Evolutionary conservation across 495 filamentous ascomycete genomes (phyloP).

Genomic region (Aspergillus heteromorphus): DNA sequence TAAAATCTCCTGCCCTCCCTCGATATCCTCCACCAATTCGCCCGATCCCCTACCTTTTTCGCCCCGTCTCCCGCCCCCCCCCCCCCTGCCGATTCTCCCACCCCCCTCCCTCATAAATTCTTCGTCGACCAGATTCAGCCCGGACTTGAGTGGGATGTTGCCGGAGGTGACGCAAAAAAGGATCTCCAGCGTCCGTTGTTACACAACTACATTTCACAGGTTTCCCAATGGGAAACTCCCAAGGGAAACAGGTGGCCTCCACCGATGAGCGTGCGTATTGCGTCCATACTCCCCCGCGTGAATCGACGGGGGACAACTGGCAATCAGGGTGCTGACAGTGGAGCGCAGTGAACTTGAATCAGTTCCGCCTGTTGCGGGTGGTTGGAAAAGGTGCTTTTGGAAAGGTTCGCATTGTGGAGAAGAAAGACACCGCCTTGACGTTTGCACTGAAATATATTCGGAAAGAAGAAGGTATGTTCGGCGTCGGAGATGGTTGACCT

Average conservation of each 20-base stretch:
- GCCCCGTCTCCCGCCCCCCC: not conserved
- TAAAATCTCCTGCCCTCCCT: slow-evolving; percentile 10
- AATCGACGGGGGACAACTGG: not conserved
- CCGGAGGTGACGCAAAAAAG: slow-evolving; percentile 19
- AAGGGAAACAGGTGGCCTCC: slow-evolving; percentile 87
- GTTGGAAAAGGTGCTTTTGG: slow-evolving; percentile 98
- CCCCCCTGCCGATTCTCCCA: not conserved
- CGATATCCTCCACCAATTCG: not conserved
- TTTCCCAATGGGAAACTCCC: slow-evolving; percentile 79
- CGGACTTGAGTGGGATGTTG: slow-evolving; percentile 32
- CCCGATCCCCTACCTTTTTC: not conserved
- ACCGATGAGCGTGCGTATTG: slow-evolving; percentile 79
- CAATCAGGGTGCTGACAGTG: slow-evolving; percentile 6
- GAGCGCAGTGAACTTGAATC: slow-evolving; percentile 82
- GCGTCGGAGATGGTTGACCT: not conserved
- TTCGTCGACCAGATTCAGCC: slow-evolving; percentile 2
- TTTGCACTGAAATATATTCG: slow-evolving; percentile 98
- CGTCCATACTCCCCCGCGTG: not conserved
- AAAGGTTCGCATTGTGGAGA: slow-evolving; percentile 96
- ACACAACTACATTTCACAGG: slow-evolving; percentile 6
- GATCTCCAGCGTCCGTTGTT: slow-evolving; percentile 19
- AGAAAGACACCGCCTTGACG: slow-evolving; percentile 88
- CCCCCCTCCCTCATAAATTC: not conserved
- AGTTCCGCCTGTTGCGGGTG: slow-evolving; percentile 90
- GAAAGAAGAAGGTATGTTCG: slow-evolving; percentile 85